Conservation (phyloP, 2,329 filamentous ascomycete species). For the Elsinoe fawcettii region DNA sequence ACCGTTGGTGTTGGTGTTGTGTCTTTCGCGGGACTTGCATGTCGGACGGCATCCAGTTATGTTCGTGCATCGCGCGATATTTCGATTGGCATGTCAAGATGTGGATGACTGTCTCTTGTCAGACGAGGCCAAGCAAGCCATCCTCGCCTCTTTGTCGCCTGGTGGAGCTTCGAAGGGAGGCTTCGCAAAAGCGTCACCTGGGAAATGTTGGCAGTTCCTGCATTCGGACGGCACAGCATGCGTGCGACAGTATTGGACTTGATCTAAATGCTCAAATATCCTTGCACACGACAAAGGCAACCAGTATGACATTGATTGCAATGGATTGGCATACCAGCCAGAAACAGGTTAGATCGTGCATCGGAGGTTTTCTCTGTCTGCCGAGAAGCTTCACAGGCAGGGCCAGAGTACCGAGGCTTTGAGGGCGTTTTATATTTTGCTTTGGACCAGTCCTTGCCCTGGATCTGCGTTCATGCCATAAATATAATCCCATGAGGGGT, state of each 20-base stretch:
- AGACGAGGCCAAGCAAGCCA: background rate
- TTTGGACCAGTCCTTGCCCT: background rate
- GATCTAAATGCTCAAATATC: background rate
- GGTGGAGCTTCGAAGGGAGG: background rate
- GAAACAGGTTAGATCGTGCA: background rate
- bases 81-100: background rate
- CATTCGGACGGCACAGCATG: background rate
- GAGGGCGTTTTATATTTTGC: background rate
- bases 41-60: background rate
- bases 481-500: background rate
- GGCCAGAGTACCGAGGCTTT: constrained; percentile 1
- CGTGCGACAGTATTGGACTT: background rate
- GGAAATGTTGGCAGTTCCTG: background rate
- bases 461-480: background rate
- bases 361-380: constrained; percentile 12
- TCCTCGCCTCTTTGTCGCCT: background rate
- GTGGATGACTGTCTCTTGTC: background rate
- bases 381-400: background rate
- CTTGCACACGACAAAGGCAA: background rate
- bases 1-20: background rate
- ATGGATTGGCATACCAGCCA: background rate
- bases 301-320: background rate
- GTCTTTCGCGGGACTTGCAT: background rate
- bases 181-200: background rate
- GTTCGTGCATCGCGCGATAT: background rate